A percentile compares a stretch with the other conserved stretches of the same genome.
These are phyloP conservation scores for Inonotus obliquus DNA, from an alignment of 1,284 basidiomycete species.

Conservation along the genomic window DNA sequence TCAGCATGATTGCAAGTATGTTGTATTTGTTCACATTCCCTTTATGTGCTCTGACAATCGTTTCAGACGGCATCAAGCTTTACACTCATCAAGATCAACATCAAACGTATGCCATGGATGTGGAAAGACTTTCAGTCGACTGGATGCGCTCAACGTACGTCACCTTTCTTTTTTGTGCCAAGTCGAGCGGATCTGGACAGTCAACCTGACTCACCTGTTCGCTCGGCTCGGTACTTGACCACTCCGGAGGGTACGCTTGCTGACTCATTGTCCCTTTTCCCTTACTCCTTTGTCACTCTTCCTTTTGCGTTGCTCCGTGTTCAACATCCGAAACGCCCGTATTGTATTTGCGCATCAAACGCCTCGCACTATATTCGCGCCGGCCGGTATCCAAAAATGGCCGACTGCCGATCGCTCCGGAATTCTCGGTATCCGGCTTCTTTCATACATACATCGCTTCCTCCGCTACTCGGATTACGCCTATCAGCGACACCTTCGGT, in stretches of 20 bases:
- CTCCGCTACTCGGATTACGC: background rate
- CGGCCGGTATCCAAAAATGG: conserved; percentile 1
- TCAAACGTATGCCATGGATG: conserved; percentile 89
- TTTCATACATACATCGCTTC: background rate
- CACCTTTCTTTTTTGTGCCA: conserved; percentile 21
- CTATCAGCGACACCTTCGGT: conserved; percentile 42
- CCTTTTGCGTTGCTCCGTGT: background rate
- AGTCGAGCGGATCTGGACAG: background rate
- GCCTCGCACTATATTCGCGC: background rate
- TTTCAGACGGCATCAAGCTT: conserved; percentile 73
- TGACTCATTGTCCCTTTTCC: conserved; percentile 19
- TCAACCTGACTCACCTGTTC: conserved; percentile 5
- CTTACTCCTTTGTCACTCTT: conserved; percentile 1
- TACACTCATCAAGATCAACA: conserved; percentile 81
- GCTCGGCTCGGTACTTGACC: background rate
- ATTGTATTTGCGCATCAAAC: conserved; percentile 2
- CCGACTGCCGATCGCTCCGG: background rate
- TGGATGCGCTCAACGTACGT: conserved; percentile 91
- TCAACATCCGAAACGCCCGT: conserved; percentile 2
- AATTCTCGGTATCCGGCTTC: background rate
- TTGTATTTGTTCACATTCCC: conserved; percentile 22
- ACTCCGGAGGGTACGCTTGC: conserved; percentile 8
- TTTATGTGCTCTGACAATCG: conserved; percentile 17
- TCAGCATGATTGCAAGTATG: conserved; percentile 94
- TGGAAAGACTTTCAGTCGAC: conserved; percentile 89